Percentiles rank a stretch among this genome's conserved stretches.
Conservation (phyloP, 345 rosid species). For the Arabidopsis thaliana region TAIR10.1 NC_003070.9:26664001-26664500, state of each 20-base stretch:
- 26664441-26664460: not conserved
- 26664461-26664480: not conserved
- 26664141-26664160: not conserved
- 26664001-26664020: not conserved
- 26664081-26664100: not conserved
- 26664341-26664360: constrained; percentile 10
- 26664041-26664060: not conserved
- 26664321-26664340: constrained; percentile 24
- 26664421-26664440: constrained; percentile 4
- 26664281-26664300: constrained; percentile 21
- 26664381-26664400: constrained; percentile 13
- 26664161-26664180: not conserved
- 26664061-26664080: not conserved
- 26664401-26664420: not conserved
- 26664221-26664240: constrained; percentile 40
- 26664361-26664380: constrained; percentile 20
- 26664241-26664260: constrained; percentile 26
- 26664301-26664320: constrained; percentile 37
- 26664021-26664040: constrained; percentile 1
- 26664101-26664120: not conserved
- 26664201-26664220: constrained; percentile 1
- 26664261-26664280: constrained; percentile 17
- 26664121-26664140: not conserved
- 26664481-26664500: not conserved
- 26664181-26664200: not conserved